Conservation (phyloP, 192 early-diverging fungal species). For the Coemansia sp. region DNA sequence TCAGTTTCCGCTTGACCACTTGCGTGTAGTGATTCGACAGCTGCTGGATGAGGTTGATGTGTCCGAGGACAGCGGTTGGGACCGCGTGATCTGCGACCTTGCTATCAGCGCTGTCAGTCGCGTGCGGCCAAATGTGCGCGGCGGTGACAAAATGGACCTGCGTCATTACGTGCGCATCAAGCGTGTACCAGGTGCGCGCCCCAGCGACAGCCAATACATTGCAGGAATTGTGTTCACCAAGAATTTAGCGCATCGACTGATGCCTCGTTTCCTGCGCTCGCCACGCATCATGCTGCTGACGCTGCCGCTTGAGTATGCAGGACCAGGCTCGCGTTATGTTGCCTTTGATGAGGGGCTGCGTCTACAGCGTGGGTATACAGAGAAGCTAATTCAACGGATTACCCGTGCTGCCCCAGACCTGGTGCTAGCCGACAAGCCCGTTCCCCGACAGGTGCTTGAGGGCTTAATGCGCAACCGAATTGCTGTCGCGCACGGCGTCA, state of each 20-base stretch:
- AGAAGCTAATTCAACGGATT: conserved; percentile 77
- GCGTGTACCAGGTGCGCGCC: conserved; percentile 84
- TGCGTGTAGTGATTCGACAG: conserved; percentile 69
- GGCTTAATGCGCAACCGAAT: conserved; percentile 76
- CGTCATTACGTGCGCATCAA: conserved; percentile 93
- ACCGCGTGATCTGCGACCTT: conserved; percentile 28
- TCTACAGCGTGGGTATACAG: conserved; percentile 81
- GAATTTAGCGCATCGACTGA: conserved; percentile 86
- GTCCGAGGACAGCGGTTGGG: conserved; percentile 38
- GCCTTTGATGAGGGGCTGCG: conserved; percentile 78
- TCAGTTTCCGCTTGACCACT: conserved; percentile 59
- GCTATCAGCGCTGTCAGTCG: conserved; percentile 27
- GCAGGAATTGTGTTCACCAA: conserved; percentile 93
- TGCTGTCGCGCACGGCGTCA: conserved; percentile 83
- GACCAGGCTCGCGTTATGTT: conserved; percentile 69
- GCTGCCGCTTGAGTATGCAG: conserved; percentile 73
- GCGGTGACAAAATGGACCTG: conserved; percentile 84
- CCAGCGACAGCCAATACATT: conserved; percentile 79
- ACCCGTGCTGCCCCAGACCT: conserved; percentile 73
- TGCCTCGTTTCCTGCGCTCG: conserved; percentile 64
- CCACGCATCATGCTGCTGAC: conserved; percentile 86
- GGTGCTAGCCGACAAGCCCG: conserved; percentile 77
- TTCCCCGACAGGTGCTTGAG: conserved; percentile 84
- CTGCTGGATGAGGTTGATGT: conserved; percentile 67
- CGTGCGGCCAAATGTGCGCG: conserved; percentile 61